Conservation (phyloP, 768 basidiomycete species). For the Collybia sp. region DNA sequence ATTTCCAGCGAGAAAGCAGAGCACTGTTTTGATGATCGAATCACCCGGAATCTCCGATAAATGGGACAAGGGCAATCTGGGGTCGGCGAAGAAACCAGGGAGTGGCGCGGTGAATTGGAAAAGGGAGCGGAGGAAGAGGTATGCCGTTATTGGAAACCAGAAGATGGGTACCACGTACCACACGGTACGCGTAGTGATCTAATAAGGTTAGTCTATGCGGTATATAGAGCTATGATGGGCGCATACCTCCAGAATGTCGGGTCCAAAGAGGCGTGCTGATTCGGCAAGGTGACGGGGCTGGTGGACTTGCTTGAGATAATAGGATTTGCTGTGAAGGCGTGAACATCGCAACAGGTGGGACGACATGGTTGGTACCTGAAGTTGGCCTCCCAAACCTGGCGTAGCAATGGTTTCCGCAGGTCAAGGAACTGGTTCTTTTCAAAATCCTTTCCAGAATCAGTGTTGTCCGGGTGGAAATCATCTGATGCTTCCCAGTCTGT, state of each 20-base stretch:
- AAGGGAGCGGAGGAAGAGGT: slow-evolving; percentile 78
- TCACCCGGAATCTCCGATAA: slow-evolving; percentile 42
- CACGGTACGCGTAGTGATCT: slow-evolving; percentile 79
- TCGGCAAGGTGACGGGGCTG: slow-evolving; percentile 86
- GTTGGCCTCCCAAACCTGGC: slow-evolving; percentile 85
- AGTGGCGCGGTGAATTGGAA: slow-evolving; percentile 74
- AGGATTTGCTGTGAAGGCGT: slow-evolving; percentile 66
- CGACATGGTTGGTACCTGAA: slow-evolving; percentile 53
- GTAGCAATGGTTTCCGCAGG: slow-evolving; percentile 75
- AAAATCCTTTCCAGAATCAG: slow-evolving; percentile 76
- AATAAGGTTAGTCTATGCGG: background rate
- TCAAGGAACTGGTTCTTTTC: slow-evolving; percentile 91
- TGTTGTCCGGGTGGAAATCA: slow-evolving; percentile 89
- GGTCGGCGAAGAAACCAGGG: slow-evolving; percentile 56
- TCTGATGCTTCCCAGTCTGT: slow-evolving; percentile 87
- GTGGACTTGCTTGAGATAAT: slow-evolving; percentile 95
- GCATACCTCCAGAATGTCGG: slow-evolving; percentile 72
- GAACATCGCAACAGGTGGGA: too few species aligned
- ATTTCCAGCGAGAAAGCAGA: slow-evolving; percentile 82
- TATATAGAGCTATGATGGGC: slow-evolving; percentile 1
- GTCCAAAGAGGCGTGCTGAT: slow-evolving; percentile 85
- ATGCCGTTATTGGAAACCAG: slow-evolving; percentile 84
- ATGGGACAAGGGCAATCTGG: slow-evolving; percentile 47
- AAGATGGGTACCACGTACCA: slow-evolving; percentile 94
- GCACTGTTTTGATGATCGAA: slow-evolving; percentile 48